Percentiles rank a stretch among this genome's conserved stretches.
Evolutionary conservation across 371 early-diverging fungal genomes (phyloP).

Genomic region (Mortierella sp.): DNA sequence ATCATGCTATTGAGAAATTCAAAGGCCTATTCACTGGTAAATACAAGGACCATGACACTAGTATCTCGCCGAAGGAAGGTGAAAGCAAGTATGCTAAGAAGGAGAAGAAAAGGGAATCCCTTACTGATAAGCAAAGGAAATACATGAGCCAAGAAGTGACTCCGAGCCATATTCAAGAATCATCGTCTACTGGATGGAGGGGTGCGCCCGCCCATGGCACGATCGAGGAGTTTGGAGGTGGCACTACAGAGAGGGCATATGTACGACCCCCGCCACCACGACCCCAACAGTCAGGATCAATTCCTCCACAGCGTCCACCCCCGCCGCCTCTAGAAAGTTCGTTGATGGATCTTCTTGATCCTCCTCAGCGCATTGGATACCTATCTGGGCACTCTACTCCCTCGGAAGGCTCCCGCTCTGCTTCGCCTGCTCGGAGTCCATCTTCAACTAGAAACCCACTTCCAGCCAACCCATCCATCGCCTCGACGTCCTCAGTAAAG

Average conservation of each 20-base stretch:
- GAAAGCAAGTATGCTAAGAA: conserved; percentile 20
- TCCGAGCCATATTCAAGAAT: conserved; percentile 16
- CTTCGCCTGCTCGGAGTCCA: conserved; percentile 27
- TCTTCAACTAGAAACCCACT: conserved; percentile 29
- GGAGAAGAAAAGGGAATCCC: conserved; percentile 31
- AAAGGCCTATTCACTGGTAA: conserved; percentile 45
- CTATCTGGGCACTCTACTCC: conserved; percentile 28
- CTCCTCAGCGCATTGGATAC: conserved; percentile 21
- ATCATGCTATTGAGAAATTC: conserved; percentile 37
- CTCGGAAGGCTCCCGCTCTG: conserved; percentile 31
- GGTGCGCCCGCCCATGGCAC: conserved; percentile 9
- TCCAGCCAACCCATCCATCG: conserved; percentile 43
- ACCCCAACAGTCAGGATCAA: conserved; percentile 13
- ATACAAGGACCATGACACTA: conserved; percentile 28
- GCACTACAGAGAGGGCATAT: conserved; percentile 15
- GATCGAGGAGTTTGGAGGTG: conserved; percentile 20
- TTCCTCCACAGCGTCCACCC: conserved; percentile 34
- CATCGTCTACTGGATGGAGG: conserved; percentile 14
- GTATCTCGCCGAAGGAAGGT: conserved; percentile 1
- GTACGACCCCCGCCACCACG: conserved; percentile 25
- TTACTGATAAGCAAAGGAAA: conserved; percentile 46
- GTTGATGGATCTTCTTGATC: conserved; percentile 49
- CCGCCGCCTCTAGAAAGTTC: conserved; percentile 49
- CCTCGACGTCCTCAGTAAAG: conserved; percentile 31
- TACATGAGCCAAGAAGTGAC: conserved; percentile 47